These are phyloP conservation scores for Trametes cubensis DNA, from an alignment of 768 basidiomycete genomes.

Conservation along the genomic window DNA sequence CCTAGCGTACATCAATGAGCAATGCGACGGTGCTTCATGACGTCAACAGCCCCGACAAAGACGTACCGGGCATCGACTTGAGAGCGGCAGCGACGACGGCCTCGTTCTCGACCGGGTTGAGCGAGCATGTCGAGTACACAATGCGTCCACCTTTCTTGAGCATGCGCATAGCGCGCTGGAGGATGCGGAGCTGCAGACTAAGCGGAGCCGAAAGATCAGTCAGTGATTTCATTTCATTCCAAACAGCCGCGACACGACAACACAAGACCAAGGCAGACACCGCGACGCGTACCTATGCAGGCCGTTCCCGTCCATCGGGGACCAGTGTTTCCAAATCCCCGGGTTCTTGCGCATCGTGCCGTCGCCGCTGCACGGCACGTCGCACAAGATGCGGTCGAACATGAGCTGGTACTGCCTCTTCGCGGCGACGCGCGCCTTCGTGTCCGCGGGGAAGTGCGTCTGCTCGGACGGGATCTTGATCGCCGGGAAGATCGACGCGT, in stretches of 20 bases:
- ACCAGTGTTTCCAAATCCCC: slow-evolving; percentile 94
- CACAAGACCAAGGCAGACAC: no score
- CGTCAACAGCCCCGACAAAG: not conserved
- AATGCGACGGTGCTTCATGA: not conserved
- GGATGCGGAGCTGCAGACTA: slow-evolving; percentile 90
- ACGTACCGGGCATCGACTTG: slow-evolving; percentile 64
- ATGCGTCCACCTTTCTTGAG: slow-evolving; percentile 85
- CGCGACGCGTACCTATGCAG: slow-evolving; percentile 68
- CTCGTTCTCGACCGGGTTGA: slow-evolving; percentile 97
- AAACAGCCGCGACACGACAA: not conserved
- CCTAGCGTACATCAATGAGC: slow-evolving; percentile 41
- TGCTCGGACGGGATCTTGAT: slow-evolving; percentile 50
- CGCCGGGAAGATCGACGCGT: slow-evolving; percentile 83
- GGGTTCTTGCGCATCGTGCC: slow-evolving; percentile 95
- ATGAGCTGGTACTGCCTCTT: slow-evolving; percentile 55
- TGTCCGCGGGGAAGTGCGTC: slow-evolving; percentile 38
- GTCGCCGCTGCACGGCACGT: slow-evolving; percentile 98
- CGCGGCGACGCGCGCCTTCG: slow-evolving; percentile 35
- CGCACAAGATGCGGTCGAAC: slow-evolving; percentile 94
- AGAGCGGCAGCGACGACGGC: slow-evolving; percentile 90
- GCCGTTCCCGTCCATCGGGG: slow-evolving; percentile 85
- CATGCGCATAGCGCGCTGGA: slow-evolving; percentile 90
- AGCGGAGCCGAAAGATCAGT: not conserved
- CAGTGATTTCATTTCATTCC: slow-evolving; percentile 4
- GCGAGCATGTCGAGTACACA: slow-evolving; percentile 96